Percentiles rank a stretch among this genome's conserved stretches.
Evolutionary conservation across 169 alveolate genomes (phyloP).

Genomic region (Miamiensis avidus): DNA sequence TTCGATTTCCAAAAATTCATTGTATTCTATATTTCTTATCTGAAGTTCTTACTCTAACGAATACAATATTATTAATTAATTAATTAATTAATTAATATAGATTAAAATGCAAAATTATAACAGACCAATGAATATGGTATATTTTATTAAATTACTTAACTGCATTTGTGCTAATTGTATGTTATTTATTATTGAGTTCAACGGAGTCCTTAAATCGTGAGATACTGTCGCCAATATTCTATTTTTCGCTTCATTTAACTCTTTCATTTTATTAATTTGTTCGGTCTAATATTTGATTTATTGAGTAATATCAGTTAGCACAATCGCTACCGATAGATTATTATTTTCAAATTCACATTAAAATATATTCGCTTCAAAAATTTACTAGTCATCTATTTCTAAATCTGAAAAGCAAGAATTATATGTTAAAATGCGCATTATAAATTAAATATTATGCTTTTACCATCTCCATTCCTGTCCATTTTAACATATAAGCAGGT

Average conservation of each 20-base stretch:
- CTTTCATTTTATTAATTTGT: not conserved
- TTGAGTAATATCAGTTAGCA: not conserved
- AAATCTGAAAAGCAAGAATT: too few species aligned
- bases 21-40: too few species aligned
- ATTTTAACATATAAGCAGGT: not conserved
- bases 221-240: not conserved
- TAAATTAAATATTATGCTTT: too few species aligned
- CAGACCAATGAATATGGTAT: too few species aligned
- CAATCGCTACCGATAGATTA: not conserved
- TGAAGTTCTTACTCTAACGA: too few species aligned
- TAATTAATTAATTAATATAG: too few species aligned
- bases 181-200: not conserved
- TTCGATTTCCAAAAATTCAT: too few species aligned
- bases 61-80: too few species aligned
- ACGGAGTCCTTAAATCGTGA: not conserved
- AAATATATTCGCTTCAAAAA: not conserved
- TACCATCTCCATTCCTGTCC: not conserved
- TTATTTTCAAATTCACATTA: not conserved
- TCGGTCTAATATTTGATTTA: too few species aligned
- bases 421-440: too few species aligned
- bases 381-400: too few species aligned
- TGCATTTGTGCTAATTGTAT: not conserved
- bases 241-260: not conserved
- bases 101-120: too few species aligned
- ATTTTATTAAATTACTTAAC: not conserved